These are phyloP conservation scores for Oryza glumipatula DNA, from an alignment of 176 grass and related monocot species.

Conservation along the genomic window DNA sequence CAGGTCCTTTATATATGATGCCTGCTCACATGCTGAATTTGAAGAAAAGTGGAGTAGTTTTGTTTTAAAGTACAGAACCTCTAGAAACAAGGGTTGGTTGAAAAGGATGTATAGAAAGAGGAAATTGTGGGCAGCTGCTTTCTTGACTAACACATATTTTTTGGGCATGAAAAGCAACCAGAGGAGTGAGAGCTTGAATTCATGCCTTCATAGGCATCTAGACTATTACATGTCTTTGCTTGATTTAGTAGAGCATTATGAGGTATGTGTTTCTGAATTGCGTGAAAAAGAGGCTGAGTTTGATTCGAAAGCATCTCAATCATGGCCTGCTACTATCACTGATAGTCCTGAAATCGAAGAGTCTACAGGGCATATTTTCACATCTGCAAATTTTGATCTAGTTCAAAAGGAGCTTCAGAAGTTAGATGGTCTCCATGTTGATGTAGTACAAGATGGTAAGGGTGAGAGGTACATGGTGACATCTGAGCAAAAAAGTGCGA, in stretches of 20 bases:
- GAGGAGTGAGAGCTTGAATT: background rate
- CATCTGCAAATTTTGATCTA: background rate
- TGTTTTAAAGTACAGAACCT: background rate
- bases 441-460: background rate
- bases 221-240: background rate
- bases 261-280: too few species aligned
- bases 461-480: too few species aligned
- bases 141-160: background rate
- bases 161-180: background rate
- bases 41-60: background rate
- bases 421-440: background rate
- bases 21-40: background rate
- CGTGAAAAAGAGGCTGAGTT: too few species aligned
- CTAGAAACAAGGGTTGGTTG: background rate
- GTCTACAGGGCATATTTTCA: background rate
- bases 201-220: background rate
- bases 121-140: background rate
- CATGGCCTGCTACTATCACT: background rate
- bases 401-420: background rate
- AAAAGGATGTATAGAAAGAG: background rate
- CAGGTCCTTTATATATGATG: slow-evolving; percentile 13
- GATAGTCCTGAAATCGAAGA: background rate
- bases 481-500: background rate
- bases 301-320: too few species aligned
- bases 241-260: background rate